Percentiles rank a stretch among this genome's conserved stretches.
phyloP scores from a whole-genome alignment of 306 rosid genomes.

The Aeschynomene evenia region DNA sequence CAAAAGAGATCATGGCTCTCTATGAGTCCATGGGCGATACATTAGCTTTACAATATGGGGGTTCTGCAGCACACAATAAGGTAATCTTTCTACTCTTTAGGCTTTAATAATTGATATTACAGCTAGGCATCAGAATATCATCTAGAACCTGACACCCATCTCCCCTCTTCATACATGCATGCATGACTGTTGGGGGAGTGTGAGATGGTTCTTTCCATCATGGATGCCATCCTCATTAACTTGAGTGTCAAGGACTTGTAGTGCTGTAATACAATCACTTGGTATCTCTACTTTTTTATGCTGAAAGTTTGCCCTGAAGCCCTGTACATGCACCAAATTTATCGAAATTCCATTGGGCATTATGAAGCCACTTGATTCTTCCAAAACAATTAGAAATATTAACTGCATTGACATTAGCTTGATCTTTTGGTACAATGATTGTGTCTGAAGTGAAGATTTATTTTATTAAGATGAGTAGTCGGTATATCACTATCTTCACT shows the following conservation, averaged over 20 bases:
- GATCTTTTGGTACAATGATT: constrained; percentile 7
- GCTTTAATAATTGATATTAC: background rate
- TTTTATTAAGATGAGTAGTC: background rate
- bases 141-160: background rate
- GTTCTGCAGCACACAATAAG: constrained; percentile 99
- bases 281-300: background rate
- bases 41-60: constrained; percentile 90
- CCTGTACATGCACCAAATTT: background rate
- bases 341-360: background rate
- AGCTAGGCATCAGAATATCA: background rate
- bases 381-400: background rate
- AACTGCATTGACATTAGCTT: background rate
- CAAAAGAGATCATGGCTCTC: constrained; percentile 69
- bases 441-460: background rate
- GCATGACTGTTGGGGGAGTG: background rate
- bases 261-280: background rate
- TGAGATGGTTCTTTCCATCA: background rate
- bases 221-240: background rate
- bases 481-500: background rate
- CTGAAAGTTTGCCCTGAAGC: background rate
- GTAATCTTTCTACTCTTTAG: constrained; percentile 40
- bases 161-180: background rate
- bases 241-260: background rate
- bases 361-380: background rate
- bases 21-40: constrained; percentile 96